Base-by-base conservation (phyloP, 2,329 filamentous ascomycete genomes). In the Orbilia oligospora region DNA sequence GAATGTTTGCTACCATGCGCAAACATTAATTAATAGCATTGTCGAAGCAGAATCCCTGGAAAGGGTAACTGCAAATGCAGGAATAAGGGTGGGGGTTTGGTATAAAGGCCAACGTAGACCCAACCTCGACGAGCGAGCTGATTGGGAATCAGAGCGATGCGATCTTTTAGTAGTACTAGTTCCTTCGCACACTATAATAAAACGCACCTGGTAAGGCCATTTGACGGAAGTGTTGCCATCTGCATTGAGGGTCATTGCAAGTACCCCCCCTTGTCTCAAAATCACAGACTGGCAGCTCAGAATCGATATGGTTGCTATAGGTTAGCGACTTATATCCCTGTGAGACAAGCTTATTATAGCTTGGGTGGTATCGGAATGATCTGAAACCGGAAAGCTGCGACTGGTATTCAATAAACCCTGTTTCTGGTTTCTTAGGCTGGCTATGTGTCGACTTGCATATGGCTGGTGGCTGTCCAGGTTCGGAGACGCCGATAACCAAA, bases 301-400 rank as follows among this genome's bases (percentile, higher is more conserved):
- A 87, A 83, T 97, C 90, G 85, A 99, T 97, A 81, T 91, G 91
- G 85, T 97, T 93, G 86, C 93, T 97, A 86, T 95, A 98, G 51
- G 94, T 98, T 86, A 97, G 88, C 80, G 96, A 98, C 83, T 92
- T 91, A 83, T 94, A 91, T 51, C 95, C 95, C 80, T 91, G 91
- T 71, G 89, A 84, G 72, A 97, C 90, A 71, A 89, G 86, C 63
- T 91, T 84, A 80, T 87, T 86, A 85, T 91, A 98, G 65, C 89
- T 87, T 36, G 93, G 93, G 83, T 98, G 94, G 83, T 95, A 97
- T 81, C 95, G 93, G 85, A 93, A 99, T 44, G 93, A 91, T 84
- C 90, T 93, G 84, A 98, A 97, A 81, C 89, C 89, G 81, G 89
- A 90, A 78, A 99, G 87, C 36, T 94, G 92, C 83, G 93, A 97